Base-by-base conservation (phyloP, 2,329 filamentous ascomycete genomes). In the Apiospora phragmitis region DNA sequence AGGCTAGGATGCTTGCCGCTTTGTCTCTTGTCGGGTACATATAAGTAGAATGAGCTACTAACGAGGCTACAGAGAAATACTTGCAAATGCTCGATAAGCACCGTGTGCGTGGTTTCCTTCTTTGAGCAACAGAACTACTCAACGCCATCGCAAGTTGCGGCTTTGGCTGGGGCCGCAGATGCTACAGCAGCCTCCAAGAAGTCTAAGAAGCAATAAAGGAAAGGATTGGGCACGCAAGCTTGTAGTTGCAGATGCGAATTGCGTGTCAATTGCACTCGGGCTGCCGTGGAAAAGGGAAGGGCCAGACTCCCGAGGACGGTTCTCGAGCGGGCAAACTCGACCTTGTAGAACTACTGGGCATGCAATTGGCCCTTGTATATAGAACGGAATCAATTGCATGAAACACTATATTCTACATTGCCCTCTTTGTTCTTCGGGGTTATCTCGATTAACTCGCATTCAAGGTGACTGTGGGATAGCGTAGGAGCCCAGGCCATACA, bases 121-220 rank as follows among this genome's bases (percentile, higher is more conserved):
- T 94, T 94, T 77, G 84, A 94, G 79, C 93, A 95, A 83, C 91
- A 93, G 80, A 94, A 94, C 84, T 93, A 93, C 82, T 80, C 91
- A 72, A 82, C 85, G 41, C 24, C 71, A 11, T 51, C 47, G 47
- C 71, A 72, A 49, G 29, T 70, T 65, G 66, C 65, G 18, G 32
- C 32, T 18, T n/a, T 41, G 35, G 18, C 29, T 2, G 67, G 49
- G 3, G 49, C 49, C 18, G 67, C 38, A 26, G 49, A 68, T 29
- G 26, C 24, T 6, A 59, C 45, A 59, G 47, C 47, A 12, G 49
- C 49, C 26, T 5, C 67, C 4, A 68, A 59, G 67, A 68, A 68
- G 32, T 45, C 68, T 26, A 51, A 62, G 51, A 67, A 68, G 16
- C 42, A 74, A 71, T 75, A 75, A 47, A 73, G 70, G 65, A 38